Conservation (phyloP, 1,139 yeast genomes). For the Meyerozyma guilliermondii region DNA sequence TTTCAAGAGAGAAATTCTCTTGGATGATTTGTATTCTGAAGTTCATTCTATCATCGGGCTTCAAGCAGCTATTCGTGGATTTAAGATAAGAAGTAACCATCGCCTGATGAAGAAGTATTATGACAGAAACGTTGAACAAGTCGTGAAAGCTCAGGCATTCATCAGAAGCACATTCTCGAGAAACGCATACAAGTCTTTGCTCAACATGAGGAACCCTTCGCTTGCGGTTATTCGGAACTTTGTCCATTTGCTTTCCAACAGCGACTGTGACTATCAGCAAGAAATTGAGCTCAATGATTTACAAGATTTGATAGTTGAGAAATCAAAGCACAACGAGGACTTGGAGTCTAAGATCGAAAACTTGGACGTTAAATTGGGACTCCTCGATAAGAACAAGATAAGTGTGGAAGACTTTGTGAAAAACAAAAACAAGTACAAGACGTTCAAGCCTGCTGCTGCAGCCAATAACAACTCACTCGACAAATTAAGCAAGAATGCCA, state of each 20-base stretch:
- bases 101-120: slow-evolving; percentile 49
- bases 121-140: slow-evolving; percentile 45
- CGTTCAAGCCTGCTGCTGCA: slow-evolving; percentile 15
- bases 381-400: slow-evolving; percentile 73
- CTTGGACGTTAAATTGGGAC: slow-evolving; percentile 74
- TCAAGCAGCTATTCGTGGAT: slow-evolving; percentile 51
- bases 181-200: slow-evolving; percentile 67
- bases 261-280: slow-evolving; percentile 69
- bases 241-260: slow-evolving; percentile 70
- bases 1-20: slow-evolving; percentile 41
- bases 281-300: slow-evolving; percentile 66
- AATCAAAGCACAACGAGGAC: slow-evolving; percentile 58
- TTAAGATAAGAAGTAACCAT: slow-evolving; percentile 28
- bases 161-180: slow-evolving; percentile 67
- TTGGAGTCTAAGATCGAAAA: slow-evolving; percentile 73
- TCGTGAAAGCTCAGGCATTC: slow-evolving; percentile 69
- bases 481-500: slow-evolving; percentile 30
- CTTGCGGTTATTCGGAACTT: slow-evolving; percentile 71
- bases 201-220: slow-evolving; percentile 71
- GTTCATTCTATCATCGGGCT: slow-evolving; percentile 33
- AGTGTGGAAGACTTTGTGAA: slow-evolving; percentile 69
- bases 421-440: slow-evolving; percentile 42
- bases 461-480: slow-evolving; percentile 22
- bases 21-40: slow-evolving; percentile 51
- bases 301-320: slow-evolving; percentile 63